Evolutionary conservation across 164 flowering plant genomes (phyloP).

Genomic region (Tetrastigma voinierianum): DNA sequence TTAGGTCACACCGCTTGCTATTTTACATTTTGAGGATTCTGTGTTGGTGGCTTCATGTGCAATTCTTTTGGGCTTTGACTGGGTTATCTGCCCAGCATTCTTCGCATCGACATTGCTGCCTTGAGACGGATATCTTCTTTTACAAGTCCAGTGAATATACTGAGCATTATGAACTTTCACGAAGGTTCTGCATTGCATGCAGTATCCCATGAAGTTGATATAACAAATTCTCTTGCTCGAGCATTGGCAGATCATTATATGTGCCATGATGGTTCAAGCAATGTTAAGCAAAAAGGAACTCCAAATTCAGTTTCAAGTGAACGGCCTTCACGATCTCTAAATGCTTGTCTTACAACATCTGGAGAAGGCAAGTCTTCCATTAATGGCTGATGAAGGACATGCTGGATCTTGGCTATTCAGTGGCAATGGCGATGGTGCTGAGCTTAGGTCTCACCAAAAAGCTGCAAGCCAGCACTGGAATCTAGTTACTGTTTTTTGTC

Average conservation of each 20-base stretch:
- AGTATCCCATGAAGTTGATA: slow-evolving; percentile 49
- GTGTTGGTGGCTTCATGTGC: slow-evolving; percentile 87
- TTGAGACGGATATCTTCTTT: slow-evolving; percentile 76
- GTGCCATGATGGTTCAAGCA: slow-evolving; percentile 32
- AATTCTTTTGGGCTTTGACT: slow-evolving; percentile 85
- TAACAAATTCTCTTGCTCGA: slow-evolving; percentile 73
- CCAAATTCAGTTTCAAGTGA: slow-evolving; percentile 14
- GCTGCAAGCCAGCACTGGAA: slow-evolving; percentile 85
- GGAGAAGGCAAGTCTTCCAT: slow-evolving; percentile 86
- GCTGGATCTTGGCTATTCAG: slow-evolving; percentile 86
- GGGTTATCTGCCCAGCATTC: slow-evolving; percentile 86
- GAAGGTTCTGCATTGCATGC: slow-evolving; percentile 57
- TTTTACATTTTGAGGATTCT: slow-evolving; percentile 76
- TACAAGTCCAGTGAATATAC: slow-evolving; percentile 43
- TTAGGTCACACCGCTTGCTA: slow-evolving; percentile 88
- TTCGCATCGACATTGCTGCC: slow-evolving; percentile 78
- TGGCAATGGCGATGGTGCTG: slow-evolving; percentile 80
- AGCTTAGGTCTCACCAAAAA: slow-evolving; percentile 76
- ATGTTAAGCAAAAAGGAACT: slow-evolving; percentile 22
- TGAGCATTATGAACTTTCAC: slow-evolving; percentile 43
- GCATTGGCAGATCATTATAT: slow-evolving; percentile 87
- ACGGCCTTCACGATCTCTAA: slow-evolving; percentile 47
- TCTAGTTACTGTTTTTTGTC: slow-evolving; percentile 81
- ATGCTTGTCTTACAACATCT: slow-evolving; percentile 78
- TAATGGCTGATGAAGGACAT: slow-evolving; percentile 49